Conservation (phyloP, 306 rosid species). For the Medicago truncatula region MtrunA17r5.0-ANR NC_053042.1:33677001-33677500, state of each 20-base stretch:
- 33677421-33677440: slow-evolving; percentile 31
- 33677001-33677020: slow-evolving; percentile 60
- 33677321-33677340: slow-evolving; percentile 28
- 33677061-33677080: slow-evolving; percentile 97
- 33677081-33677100: slow-evolving; percentile 81
- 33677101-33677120: slow-evolving; percentile 92
- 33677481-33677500: slow-evolving; percentile 26
- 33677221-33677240: not conserved
- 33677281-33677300: slow-evolving; percentile 6
- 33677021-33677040: slow-evolving; percentile 97
- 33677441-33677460: slow-evolving; percentile 5
- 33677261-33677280: slow-evolving; percentile 17
- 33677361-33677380: slow-evolving; percentile 21
- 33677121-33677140: slow-evolving; percentile 39
- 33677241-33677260: slow-evolving; percentile 23
- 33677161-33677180: slow-evolving; percentile 22
- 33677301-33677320: slow-evolving; percentile 14
- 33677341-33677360: slow-evolving; percentile 29
- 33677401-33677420: slow-evolving; percentile 23
- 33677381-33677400: slow-evolving; percentile 18
- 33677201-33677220: not conserved
- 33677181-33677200: slow-evolving; percentile 24
- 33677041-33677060: slow-evolving; percentile 87
- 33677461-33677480: slow-evolving; percentile 27
- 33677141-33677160: slow-evolving; percentile 36